phyloP scores from a whole-genome alignment of 768 basidiomycete species.

The Rhizopogon sp. region DNA sequence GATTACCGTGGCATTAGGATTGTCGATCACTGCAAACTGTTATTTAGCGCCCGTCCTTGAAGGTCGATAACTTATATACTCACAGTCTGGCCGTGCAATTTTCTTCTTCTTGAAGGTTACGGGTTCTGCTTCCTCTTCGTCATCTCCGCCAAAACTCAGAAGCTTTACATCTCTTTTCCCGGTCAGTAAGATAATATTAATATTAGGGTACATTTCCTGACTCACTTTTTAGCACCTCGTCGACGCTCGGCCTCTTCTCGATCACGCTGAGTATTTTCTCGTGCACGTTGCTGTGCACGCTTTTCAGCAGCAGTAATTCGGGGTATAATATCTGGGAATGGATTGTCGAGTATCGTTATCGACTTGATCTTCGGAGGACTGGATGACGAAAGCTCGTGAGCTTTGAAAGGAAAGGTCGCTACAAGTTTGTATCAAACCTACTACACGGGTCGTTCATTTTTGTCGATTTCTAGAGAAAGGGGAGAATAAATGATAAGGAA shows the following conservation, averaged over 20 bases:
- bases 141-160: conserved; percentile 81
- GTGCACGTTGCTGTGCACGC: conserved; percentile 76
- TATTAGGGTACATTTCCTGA: conserved; percentile 1
- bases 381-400: conserved; percentile 3
- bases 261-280: conserved; percentile 69
- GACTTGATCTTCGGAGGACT: conserved; percentile 91
- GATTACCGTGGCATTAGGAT: conserved; percentile 5
- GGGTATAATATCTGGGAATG: conserved; percentile 92
- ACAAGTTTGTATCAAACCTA: conserved; percentile 30
- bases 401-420: background rate
- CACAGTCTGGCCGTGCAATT: conserved; percentile 81
- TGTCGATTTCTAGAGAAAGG: conserved; percentile 54
- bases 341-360: conserved; percentile 85
- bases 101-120: conserved; percentile 63
- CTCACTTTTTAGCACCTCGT: conserved; percentile 86
- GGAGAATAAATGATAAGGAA: background rate
- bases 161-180: conserved; percentile 68
- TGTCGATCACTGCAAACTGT: conserved; percentile 17
- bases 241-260: conserved; percentile 70
- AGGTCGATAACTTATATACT: conserved; percentile 23
- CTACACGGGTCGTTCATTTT: conserved; percentile 78
- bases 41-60: background rate
- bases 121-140: conserved; percentile 51
- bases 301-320: conserved; percentile 95
- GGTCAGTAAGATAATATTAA: conserved; percentile 23